These are phyloP conservation scores for Phtheirospermum japonicum DNA, from an alignment of 257 asterid species.

Conservation along the genomic window DNA sequence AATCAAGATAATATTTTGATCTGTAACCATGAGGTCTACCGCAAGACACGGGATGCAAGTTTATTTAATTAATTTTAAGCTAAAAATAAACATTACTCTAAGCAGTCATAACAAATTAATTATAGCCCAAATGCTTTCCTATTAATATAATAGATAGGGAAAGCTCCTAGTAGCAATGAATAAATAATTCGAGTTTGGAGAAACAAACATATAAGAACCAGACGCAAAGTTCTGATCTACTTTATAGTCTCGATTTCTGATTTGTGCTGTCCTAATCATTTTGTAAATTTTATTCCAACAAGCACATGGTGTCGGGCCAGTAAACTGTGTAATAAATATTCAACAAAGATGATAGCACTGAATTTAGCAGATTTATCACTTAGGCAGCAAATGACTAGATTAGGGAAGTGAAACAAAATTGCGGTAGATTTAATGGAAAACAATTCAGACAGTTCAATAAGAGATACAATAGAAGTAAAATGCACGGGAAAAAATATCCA, in stretches of 20 bases:
- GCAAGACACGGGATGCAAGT: constrained; percentile 15
- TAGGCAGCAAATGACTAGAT: constrained; percentile 16
- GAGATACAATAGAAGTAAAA: constrained; percentile 6
- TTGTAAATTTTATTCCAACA: constrained; percentile 85
- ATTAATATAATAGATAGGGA: constrained; percentile 15
- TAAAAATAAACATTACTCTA: background rate
- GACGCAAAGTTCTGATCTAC: constrained; percentile 56
- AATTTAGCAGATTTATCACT: constrained; percentile 11
- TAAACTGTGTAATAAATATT: constrained; percentile 51
- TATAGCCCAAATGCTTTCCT: constrained; percentile 15
- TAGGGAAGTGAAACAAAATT: background rate
- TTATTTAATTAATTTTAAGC: constrained; percentile 18
- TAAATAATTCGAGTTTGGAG: constrained; percentile 58
- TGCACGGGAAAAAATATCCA: background rate
- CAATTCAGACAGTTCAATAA: too few species aligned
- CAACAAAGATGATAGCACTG: constrained; percentile 19
- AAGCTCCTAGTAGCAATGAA: constrained; percentile 21
- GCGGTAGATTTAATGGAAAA: too few species aligned
- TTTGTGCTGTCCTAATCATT: constrained; percentile 56
- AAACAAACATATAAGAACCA: constrained; percentile 81
- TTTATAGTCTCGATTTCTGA: constrained; percentile 40
- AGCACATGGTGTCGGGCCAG: constrained; percentile 76
- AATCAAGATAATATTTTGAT: constrained; percentile 26
- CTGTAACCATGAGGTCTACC: constrained; percentile 17
- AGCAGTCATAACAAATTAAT: constrained; percentile 21